Conservation (phyloP, 1,284 basidiomycete species). For the Trichosporon inkin region DNA sequence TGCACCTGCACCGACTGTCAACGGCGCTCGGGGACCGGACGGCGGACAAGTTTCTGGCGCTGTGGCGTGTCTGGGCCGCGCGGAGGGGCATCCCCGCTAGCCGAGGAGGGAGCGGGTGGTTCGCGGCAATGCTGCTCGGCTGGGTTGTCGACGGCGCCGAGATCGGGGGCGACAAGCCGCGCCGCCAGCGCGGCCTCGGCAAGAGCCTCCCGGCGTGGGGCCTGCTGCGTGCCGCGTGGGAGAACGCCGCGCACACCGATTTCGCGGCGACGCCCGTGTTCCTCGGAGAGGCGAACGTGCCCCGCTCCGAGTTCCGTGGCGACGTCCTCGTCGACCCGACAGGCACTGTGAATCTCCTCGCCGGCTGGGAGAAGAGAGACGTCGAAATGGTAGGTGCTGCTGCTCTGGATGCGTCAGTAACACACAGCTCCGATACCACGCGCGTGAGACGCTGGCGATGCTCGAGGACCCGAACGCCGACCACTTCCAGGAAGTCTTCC, state of each 20-base stretch:
- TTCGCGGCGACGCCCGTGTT: constrained; percentile 63
- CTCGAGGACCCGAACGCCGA: constrained; percentile 55
- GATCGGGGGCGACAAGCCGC: constrained; percentile 26
- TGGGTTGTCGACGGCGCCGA: constrained; percentile 70
- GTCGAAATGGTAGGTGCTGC: constrained; percentile 46
- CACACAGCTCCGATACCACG: constrained; percentile 68
- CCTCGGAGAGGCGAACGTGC: constrained; percentile 52
- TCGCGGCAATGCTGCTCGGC: constrained; percentile 68
- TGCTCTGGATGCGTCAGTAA: no score
- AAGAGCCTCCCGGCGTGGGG: constrained; percentile 52
- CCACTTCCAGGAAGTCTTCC: constrained; percentile 49
- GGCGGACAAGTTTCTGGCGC: constrained; percentile 62
- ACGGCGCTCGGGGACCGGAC: constrained; percentile 60
- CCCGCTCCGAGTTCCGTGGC: constrained; percentile 40
- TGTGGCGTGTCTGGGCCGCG: constrained; percentile 85
- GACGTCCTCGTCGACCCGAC: constrained; percentile 73
- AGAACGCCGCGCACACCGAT: constrained; percentile 61
- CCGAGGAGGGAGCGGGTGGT: constrained; percentile 63
- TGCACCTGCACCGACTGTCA: constrained; percentile 65
- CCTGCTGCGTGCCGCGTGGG: constrained; percentile 46
- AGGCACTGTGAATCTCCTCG: constrained; percentile 75
- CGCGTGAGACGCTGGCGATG: constrained; percentile 61
- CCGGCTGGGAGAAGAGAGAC: constrained; percentile 61
- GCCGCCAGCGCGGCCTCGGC: constrained; percentile 52
- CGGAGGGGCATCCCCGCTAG: constrained; percentile 66